Evolutionary conservation across 192 early-diverging fungal genomes (phyloP).

Genomic region (Gamsiella multidivaricata): DNA sequence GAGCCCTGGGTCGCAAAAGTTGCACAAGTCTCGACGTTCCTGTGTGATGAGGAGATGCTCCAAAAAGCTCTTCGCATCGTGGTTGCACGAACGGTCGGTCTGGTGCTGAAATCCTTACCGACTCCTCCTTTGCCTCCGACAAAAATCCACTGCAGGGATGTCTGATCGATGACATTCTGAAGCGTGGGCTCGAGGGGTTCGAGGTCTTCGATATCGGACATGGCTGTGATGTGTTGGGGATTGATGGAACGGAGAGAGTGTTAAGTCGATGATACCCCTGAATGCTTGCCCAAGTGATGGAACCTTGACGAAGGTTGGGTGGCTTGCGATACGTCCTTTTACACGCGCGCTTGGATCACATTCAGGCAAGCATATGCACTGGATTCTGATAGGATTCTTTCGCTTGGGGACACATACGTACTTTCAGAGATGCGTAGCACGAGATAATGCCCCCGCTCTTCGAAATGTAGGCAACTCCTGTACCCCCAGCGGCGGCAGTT

Average conservation of each 20-base stretch:
- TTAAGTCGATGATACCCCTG: neutral
- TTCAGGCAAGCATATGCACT: neutral
- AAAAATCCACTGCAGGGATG: constrained; percentile 97
- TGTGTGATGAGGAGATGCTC: too few relatives aligned
- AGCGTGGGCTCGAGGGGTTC: constrained; percentile 85
- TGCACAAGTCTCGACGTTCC: too few relatives aligned
- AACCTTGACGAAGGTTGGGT: constrained; percentile 17
- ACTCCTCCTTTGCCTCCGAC: constrained; percentile 99
- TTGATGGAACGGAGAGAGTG: neutral
- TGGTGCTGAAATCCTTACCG: constrained; percentile 67
- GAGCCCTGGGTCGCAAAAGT: neutral
- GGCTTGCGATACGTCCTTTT: constrained; percentile 7
- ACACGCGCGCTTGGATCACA: too few relatives aligned
- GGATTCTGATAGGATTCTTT: too few relatives aligned
- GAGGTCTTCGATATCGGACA: constrained; percentile 74
- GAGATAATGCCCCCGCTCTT: too few relatives aligned
- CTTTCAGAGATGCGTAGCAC: too few relatives aligned
- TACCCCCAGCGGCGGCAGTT: too few relatives aligned
- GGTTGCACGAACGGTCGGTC: neutral
- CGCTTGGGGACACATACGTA: too few relatives aligned
- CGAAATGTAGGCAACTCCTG: too few relatives aligned
- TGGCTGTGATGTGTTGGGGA: constrained; percentile 20
- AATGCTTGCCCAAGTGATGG: constrained; percentile 5
- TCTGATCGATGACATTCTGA: constrained; percentile 97
- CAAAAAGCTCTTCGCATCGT: neutral